A percentile compares a stretch with the other conserved stretches of the same genome.
Conservation (phyloP, 78 protist species). For the Dictyostelium firmibasis region DNA sequence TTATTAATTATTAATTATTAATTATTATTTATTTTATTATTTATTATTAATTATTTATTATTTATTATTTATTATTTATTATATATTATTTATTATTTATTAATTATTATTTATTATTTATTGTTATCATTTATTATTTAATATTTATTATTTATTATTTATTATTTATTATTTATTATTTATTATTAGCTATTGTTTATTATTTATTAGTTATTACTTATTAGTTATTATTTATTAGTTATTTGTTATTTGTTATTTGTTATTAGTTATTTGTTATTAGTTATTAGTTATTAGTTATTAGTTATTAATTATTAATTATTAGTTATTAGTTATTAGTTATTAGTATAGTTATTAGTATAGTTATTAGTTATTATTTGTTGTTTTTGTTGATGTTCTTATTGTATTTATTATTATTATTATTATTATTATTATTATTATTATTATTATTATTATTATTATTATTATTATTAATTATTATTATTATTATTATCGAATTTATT, state of each 20-base stretch:
- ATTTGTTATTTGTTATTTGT: not conserved
- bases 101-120: too few species aligned
- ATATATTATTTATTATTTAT: not conserved
- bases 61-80: conserved; percentile 12
- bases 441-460: too few species aligned
- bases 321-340: too few species aligned
- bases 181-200: conserved; percentile 9
- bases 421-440: too few species aligned
- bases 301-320: not conserved
- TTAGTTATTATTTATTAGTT: too few species aligned
- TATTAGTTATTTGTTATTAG: not conserved
- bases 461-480: too few species aligned
- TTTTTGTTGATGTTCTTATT: not conserved
- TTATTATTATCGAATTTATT: too few species aligned
- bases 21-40: conserved; percentile 6
- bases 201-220: too few species aligned
- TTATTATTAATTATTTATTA: not conserved
- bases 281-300: not conserved
- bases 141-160: not conserved
- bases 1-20: not conserved
- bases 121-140: not conserved
- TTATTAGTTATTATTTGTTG: too few species aligned
- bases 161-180: conserved; percentile 4
- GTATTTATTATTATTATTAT: not conserved
- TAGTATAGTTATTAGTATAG: too few species aligned